Base-by-base conservation (phyloP, 768 basidiomycete species). In the Neoboletus brunneissimus region DNA sequence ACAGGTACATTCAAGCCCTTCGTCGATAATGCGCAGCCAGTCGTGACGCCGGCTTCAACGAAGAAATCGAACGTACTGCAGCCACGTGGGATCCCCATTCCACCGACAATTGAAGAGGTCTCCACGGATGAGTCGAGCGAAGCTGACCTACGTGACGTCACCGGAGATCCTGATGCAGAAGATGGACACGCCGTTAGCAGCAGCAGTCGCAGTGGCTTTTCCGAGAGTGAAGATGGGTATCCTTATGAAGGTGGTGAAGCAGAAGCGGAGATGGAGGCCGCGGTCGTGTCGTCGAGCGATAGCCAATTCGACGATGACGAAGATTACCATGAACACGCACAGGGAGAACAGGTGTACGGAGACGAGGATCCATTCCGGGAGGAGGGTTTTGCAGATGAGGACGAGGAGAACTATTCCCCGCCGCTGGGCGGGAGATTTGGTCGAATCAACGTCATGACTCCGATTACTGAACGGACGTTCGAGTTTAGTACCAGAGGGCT, bases 381-480 rank as follows among this genome's bases (percentile, higher is more conserved):
- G 40, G 75, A 76, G 1, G 61, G 27, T 2, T 68, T 69, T 34
- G 60, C 53, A n/a, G 71, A 67, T 13, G 68, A 64, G 18, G 68
- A 72, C 1, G 77, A 73, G 20, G 63, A 66, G 5, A 67, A 65
- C 40, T 67, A 72, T 49, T 66, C 63, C 35, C 70, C 70, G 18
- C 87, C 88, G 29, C 76, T 87, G 49, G 88, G 87, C 16, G 86
- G 89, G 18, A 82, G 90, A 27, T 89, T 91, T 67, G 89, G 88
- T 35, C 79, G 81, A 55, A 90, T 98, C 73, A 86, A 89, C 66
- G 87, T 95, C 54, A 94, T 99, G 94, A 98, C 96, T 10, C 96
- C 97, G 3, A 98, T 98, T 71, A 92, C 92, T 13, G 97, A 99
- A 72, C 81, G 95, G 41, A 98, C 97, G 11, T 83, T 83, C 64